A percentile compares a stretch with the other conserved stretches of the same genome.
Evolutionary conservation across 2,329 filamentous ascomycete genomes (phyloP).

Genomic region (Scedosporium minutisporum): DNA sequence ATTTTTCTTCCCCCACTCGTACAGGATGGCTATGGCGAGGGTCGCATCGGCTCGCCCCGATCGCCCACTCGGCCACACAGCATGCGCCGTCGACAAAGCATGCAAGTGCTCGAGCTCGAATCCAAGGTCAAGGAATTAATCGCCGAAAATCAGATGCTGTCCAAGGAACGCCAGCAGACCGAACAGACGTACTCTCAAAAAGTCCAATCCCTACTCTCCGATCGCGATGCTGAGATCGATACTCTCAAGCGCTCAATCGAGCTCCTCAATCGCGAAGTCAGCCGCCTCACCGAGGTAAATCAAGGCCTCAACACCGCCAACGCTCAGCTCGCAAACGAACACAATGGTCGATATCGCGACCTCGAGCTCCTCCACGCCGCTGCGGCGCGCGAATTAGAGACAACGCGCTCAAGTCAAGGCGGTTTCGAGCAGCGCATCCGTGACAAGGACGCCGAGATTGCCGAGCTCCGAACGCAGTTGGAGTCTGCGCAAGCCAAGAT

Average conservation of each 20-base stretch:
- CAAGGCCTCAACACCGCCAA: constrained; percentile 70
- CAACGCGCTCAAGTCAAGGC: constrained; percentile 54
- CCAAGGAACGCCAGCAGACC: constrained; percentile 59
- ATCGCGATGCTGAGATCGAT: constrained; percentile 81
- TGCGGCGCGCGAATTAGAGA: constrained; percentile 58
- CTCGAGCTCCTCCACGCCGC: constrained; percentile 60
- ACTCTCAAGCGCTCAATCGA: constrained; percentile 69
- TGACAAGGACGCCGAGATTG: constrained; percentile 77
- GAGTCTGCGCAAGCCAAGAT: constrained; percentile 59
- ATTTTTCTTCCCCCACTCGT: constrained; percentile 10
- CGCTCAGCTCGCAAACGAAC: constrained; percentile 63
- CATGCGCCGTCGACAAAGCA: constrained; percentile 93
- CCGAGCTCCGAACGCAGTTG: constrained; percentile 66
- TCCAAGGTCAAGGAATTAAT: constrained; percentile 72
- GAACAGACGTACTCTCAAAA: constrained; percentile 58
- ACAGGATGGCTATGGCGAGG: constrained; percentile 90
- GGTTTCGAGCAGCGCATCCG: constrained; percentile 57
- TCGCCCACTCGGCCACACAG: constrained; percentile 91
- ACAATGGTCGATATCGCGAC: constrained; percentile 59
- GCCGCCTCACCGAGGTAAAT: constrained; percentile 73
- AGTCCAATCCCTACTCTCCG: constrained; percentile 60
- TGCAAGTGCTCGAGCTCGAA: constrained; percentile 93
- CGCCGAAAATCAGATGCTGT: constrained; percentile 73
- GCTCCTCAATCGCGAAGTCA: constrained; percentile 73
- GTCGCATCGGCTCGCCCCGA: constrained; percentile 72